Evolutionary conservation across 108 stramenopile species (phyloP).

Genomic region (Fragilaria radians): DNA sequence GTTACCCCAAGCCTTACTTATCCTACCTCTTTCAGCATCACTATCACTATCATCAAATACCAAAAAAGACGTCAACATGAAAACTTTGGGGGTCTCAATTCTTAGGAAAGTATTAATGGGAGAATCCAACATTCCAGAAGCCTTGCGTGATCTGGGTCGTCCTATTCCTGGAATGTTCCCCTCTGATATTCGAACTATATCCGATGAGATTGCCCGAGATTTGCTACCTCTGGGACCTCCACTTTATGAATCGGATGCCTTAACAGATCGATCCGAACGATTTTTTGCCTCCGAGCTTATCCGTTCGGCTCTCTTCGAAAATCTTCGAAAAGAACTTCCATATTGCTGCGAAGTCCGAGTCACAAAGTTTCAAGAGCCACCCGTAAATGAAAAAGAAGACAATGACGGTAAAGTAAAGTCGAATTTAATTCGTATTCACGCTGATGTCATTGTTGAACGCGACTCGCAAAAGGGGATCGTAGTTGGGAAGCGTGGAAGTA

Average conservation of each 20-base stretch:
- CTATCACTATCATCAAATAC: no score
- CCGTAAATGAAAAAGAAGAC: no score
- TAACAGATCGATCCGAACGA: constrained; percentile 79
- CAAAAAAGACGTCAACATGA: constrained; percentile 32
- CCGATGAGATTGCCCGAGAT: constrained; percentile 37
- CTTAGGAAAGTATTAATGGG: constrained; percentile 56
- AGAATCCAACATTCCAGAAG: constrained; percentile 47
- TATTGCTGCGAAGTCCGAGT: constrained; percentile 93
- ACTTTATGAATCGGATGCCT: constrained; percentile 59
- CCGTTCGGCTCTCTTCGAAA: constrained; percentile 73
- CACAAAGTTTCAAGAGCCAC: constrained; percentile 81
- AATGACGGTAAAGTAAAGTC: constrained; percentile 23
- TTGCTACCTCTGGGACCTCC: constrained; percentile 64
- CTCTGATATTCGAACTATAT: constrained; percentile 24
- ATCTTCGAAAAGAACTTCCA: constrained; percentile 82
- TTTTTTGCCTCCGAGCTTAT: constrained; percentile 88
- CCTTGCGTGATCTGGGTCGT: constrained; percentile 67
- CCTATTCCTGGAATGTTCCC: constrained; percentile 77
- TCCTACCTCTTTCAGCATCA: constrained; percentile 61
- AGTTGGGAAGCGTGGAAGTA: constrained; percentile 80
- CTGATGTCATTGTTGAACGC: constrained; percentile 77
- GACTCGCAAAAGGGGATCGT: constrained; percentile 92
- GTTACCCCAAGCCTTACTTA: constrained; percentile 70
- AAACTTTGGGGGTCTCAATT: constrained; percentile 50
- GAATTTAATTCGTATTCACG: constrained; percentile 77